These are phyloP conservation scores for Calonectria fujianensis DNA, from an alignment of 2,329 filamentous ascomycete species.

Conservation along the genomic window DNA sequence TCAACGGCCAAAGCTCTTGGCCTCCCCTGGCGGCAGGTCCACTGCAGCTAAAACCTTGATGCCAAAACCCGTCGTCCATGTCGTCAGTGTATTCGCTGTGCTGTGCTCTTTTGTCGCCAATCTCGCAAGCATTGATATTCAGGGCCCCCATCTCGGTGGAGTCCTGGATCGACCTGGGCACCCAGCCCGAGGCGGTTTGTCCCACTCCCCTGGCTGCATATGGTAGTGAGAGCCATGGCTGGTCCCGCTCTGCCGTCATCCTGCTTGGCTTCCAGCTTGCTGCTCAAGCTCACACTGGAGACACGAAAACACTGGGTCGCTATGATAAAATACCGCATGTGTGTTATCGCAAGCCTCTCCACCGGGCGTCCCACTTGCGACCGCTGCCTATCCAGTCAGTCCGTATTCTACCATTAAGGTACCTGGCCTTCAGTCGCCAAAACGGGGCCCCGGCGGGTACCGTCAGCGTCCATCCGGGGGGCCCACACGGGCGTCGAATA, in stretches of 20 bases:
- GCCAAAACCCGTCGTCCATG: slow-evolving; percentile 37
- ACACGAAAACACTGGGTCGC: slow-evolving; percentile 55
- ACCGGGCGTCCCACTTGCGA: slow-evolving; percentile 46
- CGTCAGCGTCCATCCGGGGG: slow-evolving; percentile 36
- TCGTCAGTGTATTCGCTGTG: slow-evolving; percentile 27
- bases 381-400: slow-evolving; percentile 37
- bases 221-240: slow-evolving; percentile 38
- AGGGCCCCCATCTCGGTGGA: slow-evolving; percentile 42
- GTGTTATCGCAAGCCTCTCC: slow-evolving; percentile 54
- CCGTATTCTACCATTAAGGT: slow-evolving; percentile 42
- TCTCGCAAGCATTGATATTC: slow-evolving; percentile 45
- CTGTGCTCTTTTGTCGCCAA: slow-evolving; percentile 40
- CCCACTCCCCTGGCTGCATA: slow-evolving; percentile 34
- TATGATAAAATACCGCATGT: slow-evolving; percentile 57
- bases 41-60: slow-evolving; percentile 38
- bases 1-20: slow-evolving; percentile 24
- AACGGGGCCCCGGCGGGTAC: slow-evolving; percentile 30
- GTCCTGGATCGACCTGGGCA: slow-evolving; percentile 38
- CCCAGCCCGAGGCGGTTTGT: slow-evolving; percentile 37
- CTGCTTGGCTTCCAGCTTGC: slow-evolving; percentile 31
- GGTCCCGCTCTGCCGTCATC: slow-evolving; percentile 45
- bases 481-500: slow-evolving; percentile 45
- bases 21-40: slow-evolving; percentile 22
- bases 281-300: slow-evolving; percentile 46
- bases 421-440: slow-evolving; percentile 35